Evolutionary conservation across 192 early-diverging fungal genomes (phyloP).

Genomic region (Entophlyctis helioformis): DNA sequence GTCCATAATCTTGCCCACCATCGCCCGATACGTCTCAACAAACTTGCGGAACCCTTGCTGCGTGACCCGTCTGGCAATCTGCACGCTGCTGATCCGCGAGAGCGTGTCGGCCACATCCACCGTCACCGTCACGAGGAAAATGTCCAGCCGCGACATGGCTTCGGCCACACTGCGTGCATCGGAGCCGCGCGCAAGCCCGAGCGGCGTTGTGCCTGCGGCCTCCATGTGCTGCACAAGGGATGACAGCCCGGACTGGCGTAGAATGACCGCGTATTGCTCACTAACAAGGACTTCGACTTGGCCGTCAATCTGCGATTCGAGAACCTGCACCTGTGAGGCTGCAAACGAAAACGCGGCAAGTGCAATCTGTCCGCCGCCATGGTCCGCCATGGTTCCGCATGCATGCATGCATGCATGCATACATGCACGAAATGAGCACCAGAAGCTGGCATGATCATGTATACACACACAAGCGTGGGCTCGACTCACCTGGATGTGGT

Average conservation of each 20-base stretch:
- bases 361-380: conserved; percentile 33
- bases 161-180: conserved; percentile 34
- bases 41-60: conserved; percentile 41
- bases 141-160: conserved; percentile 50
- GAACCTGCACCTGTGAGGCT: conserved; percentile 27
- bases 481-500: conserved; percentile 51
- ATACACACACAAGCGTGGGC: background rate
- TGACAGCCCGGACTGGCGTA: conserved; percentile 49
- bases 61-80: conserved; percentile 23
- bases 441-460: background rate
- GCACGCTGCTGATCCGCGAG: conserved; percentile 14
- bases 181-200: conserved; percentile 37
- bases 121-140: conserved; percentile 46
- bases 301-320: conserved; percentile 52
- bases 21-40: conserved; percentile 43
- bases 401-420: no score
- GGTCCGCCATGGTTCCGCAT: no score
- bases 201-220: no score
- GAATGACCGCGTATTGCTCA: conserved; percentile 52
- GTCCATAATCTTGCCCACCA: conserved; percentile 43
- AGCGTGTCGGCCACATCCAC: conserved; percentile 44
- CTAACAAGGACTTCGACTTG: conserved; percentile 48
- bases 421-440: background rate
- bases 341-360: conserved; percentile 57
- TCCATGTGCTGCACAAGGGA: conserved; percentile 14